Percentiles rank a stretch among this genome's conserved stretches.
These are phyloP conservation scores for Tylopilus sp. DNA, from an alignment of 768 basidiomycete species.

Conservation along the genomic window DNA sequence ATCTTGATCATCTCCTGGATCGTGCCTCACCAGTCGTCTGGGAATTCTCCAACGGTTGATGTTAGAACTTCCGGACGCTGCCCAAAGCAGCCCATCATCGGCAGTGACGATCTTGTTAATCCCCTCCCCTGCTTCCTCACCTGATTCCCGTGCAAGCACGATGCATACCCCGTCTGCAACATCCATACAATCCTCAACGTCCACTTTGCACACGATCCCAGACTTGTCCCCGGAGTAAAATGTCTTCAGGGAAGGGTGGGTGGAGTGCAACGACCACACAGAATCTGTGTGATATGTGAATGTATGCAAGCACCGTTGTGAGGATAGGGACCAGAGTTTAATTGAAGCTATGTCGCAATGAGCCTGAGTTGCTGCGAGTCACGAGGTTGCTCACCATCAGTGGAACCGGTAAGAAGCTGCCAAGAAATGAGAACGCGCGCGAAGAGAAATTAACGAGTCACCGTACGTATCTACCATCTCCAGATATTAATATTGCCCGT, in stretches of 20 bases:
- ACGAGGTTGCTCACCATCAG: constrained; percentile 50
- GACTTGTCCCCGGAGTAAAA: constrained; percentile 96
- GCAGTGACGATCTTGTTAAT: constrained; percentile 81
- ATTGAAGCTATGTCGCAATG: constrained; percentile 53
- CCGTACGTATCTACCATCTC: constrained; percentile 87
- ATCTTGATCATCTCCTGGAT: constrained; percentile 10
- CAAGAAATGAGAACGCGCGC: constrained; percentile 5
- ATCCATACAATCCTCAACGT: constrained; percentile 77
- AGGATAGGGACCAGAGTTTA: constrained; percentile 90
- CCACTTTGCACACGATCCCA: constrained; percentile 89
- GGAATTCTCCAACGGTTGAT: constrained; percentile 79
- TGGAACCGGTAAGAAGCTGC: constrained; percentile 80
- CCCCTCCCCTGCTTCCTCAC: constrained; percentile 50
- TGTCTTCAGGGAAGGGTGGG: constrained; percentile 78
- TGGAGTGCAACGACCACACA: constrained; percentile 90
- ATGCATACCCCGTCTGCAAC: constrained; percentile 88
- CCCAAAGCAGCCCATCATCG: constrained; percentile 87
- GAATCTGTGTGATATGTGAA: constrained; percentile 94
- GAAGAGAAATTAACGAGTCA: constrained; percentile 4
- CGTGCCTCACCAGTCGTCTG: constrained; percentile 34
- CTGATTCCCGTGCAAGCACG: constrained; percentile 69
- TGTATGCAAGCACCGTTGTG: constrained; percentile 91
- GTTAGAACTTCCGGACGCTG: constrained; percentile 78
- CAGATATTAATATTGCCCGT: constrained; percentile 81
- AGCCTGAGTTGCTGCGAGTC: constrained; percentile 7